Evolutionary conservation across 306 rosid species (phyloP), one percentile per base, ranked within the genome.

Genomic region (Urtica urens): DNA sequence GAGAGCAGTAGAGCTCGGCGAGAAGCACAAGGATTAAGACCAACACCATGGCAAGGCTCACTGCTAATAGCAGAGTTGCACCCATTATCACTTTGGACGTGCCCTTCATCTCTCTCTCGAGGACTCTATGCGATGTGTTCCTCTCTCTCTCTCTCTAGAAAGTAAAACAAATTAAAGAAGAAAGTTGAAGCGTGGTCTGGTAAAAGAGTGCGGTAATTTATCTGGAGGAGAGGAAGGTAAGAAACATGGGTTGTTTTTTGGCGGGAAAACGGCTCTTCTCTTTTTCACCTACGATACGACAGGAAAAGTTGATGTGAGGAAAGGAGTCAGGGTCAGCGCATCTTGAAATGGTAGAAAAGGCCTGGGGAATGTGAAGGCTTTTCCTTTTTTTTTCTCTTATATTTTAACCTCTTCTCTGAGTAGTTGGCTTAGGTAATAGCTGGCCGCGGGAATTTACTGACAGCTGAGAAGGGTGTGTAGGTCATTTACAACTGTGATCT

Each of bases 1-100:
- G 93, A 53, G 99, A 85, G 27, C 99, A 90, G 67, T 85, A 90
- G 73, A 90, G 94, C 69, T 90, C 93, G 8, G 83, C 92, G 0
- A 90, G 75, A 23, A 90, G 80, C 6, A 85, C 93, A 1, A 90
- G 41, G 34, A 90, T 82, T 33, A 90, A 86, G 29, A 78, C 93
- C 5, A 90, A 65, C 16, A 90, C 92, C 42, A 85, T 46, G 47
- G 87, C 95, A 49, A 90, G 95, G 72, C 59, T 72, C 18, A 79
- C 79, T 55, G 85, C 82, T 92, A 82, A 79, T 19, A 75, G 83
- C 48, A 90, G 73, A 38, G 95, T 85, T 30, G 92, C 94, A 30
- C 79, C 95, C 90, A 90, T 69, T 17, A 85, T 82, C 55, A 79
- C 76, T 69, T 82, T 85, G 41, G 99, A 90, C 5, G 94, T 77